Evolutionary conservation across 208 protist species (phyloP).

Genomic region (Trypanosoma congolense): DNA sequence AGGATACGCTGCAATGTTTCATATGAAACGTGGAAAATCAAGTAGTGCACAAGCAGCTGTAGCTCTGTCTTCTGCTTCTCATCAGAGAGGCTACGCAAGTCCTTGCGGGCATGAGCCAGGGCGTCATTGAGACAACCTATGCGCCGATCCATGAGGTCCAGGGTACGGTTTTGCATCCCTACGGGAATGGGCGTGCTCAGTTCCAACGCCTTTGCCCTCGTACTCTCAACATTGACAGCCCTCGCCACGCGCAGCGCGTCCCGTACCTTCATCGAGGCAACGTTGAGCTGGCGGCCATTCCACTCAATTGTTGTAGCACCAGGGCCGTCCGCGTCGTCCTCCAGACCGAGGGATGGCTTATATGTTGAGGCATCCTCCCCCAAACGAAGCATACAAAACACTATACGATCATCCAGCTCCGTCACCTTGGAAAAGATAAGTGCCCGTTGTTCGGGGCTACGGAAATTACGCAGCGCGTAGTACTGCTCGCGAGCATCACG

Average conservation of each 20-base stretch:
- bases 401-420: constrained; percentile 79
- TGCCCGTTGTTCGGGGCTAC: constrained; percentile 29
- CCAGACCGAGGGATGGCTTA: constrained; percentile 20
- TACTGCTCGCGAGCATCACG: constrained; percentile 47
- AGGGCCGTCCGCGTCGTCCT: constrained; percentile 3
- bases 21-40: constrained; percentile 66
- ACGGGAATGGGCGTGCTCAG: constrained; percentile 35
- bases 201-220: constrained; percentile 45
- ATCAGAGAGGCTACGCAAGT: constrained; percentile 48
- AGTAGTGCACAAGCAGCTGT: constrained; percentile 77
- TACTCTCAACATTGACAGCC: constrained; percentile 42
- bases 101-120: constrained; percentile 66
- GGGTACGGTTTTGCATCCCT: constrained; percentile 59
- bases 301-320: constrained; percentile 50
- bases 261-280: constrained; percentile 71
- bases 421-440: constrained; percentile 58
- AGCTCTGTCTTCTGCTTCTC: constrained; percentile 41
- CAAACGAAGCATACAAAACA: constrained; percentile 80
- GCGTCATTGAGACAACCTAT: constrained; percentile 82
- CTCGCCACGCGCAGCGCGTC: constrained; percentile 77
- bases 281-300: constrained; percentile 60
- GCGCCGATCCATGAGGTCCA: constrained; percentile 79
- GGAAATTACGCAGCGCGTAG: constrained; percentile 25
- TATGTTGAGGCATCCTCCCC: constrained; percentile 57
- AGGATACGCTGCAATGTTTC: constrained; percentile 66